These are phyloP conservation scores for Alternaria panax DNA, from an alignment of 2,329 filamentous ascomycete species.

Conservation along the genomic window DNA sequence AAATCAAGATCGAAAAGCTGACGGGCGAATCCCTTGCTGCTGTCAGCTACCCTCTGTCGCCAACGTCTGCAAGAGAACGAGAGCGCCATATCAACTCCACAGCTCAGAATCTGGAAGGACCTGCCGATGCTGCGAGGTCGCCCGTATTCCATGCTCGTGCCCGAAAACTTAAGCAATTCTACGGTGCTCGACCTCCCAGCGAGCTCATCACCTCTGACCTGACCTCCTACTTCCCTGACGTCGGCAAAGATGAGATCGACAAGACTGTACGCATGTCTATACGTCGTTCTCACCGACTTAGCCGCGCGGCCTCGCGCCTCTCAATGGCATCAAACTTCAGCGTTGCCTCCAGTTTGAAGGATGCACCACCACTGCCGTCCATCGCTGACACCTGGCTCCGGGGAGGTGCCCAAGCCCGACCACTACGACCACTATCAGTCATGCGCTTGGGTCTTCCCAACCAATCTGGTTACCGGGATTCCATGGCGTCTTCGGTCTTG, in stretches of 20 bases:
- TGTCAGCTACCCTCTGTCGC: constrained; percentile 86
- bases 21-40: constrained; percentile 87
- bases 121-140: constrained; percentile 38
- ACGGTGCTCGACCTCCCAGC: constrained; percentile 90
- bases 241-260: constrained; percentile 92
- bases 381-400: constrained; percentile 93
- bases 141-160: constrained; percentile 53
- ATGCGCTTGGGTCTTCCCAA: constrained; percentile 64
- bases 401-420: constrained; percentile 56
- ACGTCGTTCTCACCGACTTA: constrained; percentile 86
- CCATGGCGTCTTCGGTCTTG: constrained; percentile 85
- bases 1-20: constrained; percentile 86
- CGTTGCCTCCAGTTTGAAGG: constrained; percentile 87
- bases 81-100: constrained; percentile 68
- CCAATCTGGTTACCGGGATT: constrained; percentile 78
- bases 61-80: constrained; percentile 71
- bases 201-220: constrained; percentile 97
- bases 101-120: constrained; percentile 57
- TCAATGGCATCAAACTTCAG: constrained; percentile 95
- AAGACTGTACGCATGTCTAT: constrained; percentile 93
- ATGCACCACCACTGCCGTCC: constrained; percentile 92
- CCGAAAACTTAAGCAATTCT: constrained; percentile 77
- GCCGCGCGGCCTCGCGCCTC: constrained; percentile 88
- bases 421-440: constrained; percentile 66
- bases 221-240: constrained; percentile 96